Conservation (phyloP, 257 asterid genomes). For the Plectranthus barbatus region DNA sequence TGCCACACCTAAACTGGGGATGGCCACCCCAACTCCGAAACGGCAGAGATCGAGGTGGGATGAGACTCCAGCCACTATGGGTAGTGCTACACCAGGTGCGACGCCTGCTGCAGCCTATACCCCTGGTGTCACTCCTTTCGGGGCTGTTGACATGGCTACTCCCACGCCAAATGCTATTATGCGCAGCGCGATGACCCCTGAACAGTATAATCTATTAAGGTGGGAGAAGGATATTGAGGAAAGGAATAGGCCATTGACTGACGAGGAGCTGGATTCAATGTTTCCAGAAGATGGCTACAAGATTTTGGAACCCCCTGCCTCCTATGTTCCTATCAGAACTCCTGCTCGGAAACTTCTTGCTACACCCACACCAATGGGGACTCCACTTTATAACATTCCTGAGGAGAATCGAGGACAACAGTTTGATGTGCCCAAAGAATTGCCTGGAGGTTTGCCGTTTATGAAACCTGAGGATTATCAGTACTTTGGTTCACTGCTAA, state of each 20-base stretch:
- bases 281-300: conserved; percentile 89
- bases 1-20: conserved; percentile 67
- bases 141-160: conserved; percentile 73
- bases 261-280: conserved; percentile 82
- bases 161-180: conserved; percentile 80
- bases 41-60: conserved; percentile 98
- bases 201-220: conserved; percentile 72
- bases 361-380: conserved; percentile 81
- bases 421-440: conserved; percentile 77
- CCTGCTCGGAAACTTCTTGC: conserved; percentile 92
- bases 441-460: conserved; percentile 82
- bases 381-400: conserved; percentile 66
- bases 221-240: conserved; percentile 96
- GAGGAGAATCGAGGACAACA: conserved; percentile 82
- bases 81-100: conserved; percentile 90
- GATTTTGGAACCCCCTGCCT: conserved; percentile 74
- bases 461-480: conserved; percentile 91
- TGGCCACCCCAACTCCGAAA: conserved; percentile 88
- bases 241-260: conserved; percentile 73
- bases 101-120: conserved; percentile 82
- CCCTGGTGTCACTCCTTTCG: conserved; percentile 81
- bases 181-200: conserved; percentile 81
- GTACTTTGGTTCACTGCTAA: conserved; percentile 63
- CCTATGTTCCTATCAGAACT: conserved; percentile 85
- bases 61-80: conserved; percentile 92